Base-by-base conservation (phyloP, 148 eudicot species). In the Camellia granthamiana region DNA sequence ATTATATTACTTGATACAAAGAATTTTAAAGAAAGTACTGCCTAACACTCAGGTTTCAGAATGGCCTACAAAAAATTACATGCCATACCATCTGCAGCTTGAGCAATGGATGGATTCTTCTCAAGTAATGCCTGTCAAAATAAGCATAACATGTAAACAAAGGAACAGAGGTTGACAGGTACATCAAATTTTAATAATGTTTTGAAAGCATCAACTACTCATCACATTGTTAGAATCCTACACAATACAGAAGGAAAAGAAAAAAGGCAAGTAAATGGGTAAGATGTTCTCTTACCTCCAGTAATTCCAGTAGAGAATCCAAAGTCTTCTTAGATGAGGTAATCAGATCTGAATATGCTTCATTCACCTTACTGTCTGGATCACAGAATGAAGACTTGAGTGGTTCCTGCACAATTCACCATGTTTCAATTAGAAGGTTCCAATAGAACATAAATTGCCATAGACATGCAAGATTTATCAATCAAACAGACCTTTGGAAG, bases 61-160 rank as follows among this genome's bases (percentile, higher is more conserved):
- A 15, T 70, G 15, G 3, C 60, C 7, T 8, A 13, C 15, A 76
- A 16, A 52, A 52, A 43, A 69, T 2, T 43, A 63, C 62, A 64
- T 69, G 68, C 18, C 84, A 60, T 89, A 93, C 99, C 99, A 80
- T 91, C 92, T n/a, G 61, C 62, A 62, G 78, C 88, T 80, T 87
- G 89, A 70, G 81, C 78, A 78, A 92, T 90, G 63, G 92, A 84
- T 46, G 99, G 93, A 86, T 95, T 95, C 85, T 93, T 93, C 83
- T 88, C 94, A 15, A 86, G 61, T 76, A 95, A 67, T 77, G 93
- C 97, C 99, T 95, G 88, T 60, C 80, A 81, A 81, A 72, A 49
- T 1, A 63, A n/a, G 80, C 18, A 64, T 10, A 14, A 46, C 74
- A 16, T n/a, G 55, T 65, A 52, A 65, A 65, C 12, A n/a, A 30